Evolutionary conservation across 2,329 filamentous ascomycete species (phyloP).

Genomic region (Claviceps humidiphila): DNA sequence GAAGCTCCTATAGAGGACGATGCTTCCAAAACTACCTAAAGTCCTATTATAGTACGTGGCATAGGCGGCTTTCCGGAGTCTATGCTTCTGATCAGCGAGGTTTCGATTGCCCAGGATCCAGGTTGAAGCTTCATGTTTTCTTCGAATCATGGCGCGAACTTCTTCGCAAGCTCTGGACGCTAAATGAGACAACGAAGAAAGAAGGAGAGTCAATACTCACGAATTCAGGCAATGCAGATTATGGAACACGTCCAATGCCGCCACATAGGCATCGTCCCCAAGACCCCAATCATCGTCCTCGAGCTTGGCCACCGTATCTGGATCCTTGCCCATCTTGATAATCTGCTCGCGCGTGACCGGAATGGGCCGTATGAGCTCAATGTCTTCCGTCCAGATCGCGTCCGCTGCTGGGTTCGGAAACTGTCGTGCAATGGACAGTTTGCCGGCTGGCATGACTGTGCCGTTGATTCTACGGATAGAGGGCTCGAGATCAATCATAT

Average conservation of each 20-base stretch:
- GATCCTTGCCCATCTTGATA: conserved; percentile 1
- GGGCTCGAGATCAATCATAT: conserved; percentile 1
- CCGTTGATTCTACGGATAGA: not conserved
- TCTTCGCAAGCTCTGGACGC: too few relatives aligned
- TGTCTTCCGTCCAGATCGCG: not conserved
- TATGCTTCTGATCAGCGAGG: not conserved
- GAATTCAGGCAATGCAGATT: not conserved
- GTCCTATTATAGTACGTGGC: not conserved
- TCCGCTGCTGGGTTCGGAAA: not conserved
- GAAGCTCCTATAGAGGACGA: too few relatives aligned
- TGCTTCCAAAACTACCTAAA: not conserved
- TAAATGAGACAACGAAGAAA: not conserved
- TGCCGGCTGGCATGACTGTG: not conserved
- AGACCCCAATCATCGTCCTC: conserved; percentile 1
- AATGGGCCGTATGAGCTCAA: not conserved
- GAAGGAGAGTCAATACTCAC: not conserved
- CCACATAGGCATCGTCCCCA: conserved; percentile 1
- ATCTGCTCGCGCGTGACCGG: not conserved
- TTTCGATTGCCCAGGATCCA: too few relatives aligned
- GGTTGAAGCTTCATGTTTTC: too few relatives aligned
- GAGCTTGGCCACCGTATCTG: conserved; percentile 2
- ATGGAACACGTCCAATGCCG: not conserved
- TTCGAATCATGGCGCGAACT: too few relatives aligned
- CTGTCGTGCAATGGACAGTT: not conserved
- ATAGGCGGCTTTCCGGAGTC: not conserved